Base-by-base conservation (phyloP, 345 rosid genomes). In the Murraya paniculata region DNA sequence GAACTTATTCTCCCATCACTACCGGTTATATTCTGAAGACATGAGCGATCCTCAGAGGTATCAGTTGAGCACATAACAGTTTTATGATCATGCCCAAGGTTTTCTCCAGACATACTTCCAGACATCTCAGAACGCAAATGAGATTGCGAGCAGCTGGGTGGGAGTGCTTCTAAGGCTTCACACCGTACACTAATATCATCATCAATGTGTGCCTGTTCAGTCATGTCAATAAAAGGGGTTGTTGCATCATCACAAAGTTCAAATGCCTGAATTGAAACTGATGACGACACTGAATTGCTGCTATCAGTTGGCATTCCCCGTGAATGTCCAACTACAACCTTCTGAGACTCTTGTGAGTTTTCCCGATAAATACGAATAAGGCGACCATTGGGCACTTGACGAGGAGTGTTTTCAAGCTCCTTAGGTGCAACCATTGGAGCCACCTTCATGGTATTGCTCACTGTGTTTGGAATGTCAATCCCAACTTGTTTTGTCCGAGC, bases 211-310 rank as follows among this genome's bases (percentile, higher is more conserved):
- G 80, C 79, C 73, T 87, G 85, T 65, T 89, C 92, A 18, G 81
- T 67, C 94, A 81, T 76, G 85, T 81, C 91, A 72, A 83, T 75
- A 83, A 85, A 87, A 61, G 92, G 92, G 57, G 93, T 88, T 74
- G 90, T 84, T 61, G 92, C 95, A 83, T 91, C 97, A 81, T 92
- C 97, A 81, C 91, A 89, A 74, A 88, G 86, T 82, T 96, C 97
- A 82, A 86, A 87, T 41, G 93, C 91, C 80, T 91, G 97, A 84
- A 89, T 82, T 77, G 97, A 94, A 79, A 94, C 69, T 2, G 94
- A 87, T 83, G 97, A 90, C 2, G 94, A 91, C 76, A 89, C 86
- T 6, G 95, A 94, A 77, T 89, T 92, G 83, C 91, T 88, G 86
- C 92, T 89, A 70, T 89, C 93, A 72, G 97, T 84, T 83, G 88